Evolutionary conservation across 2,329 filamentous ascomycete species (phyloP), one percentile per base, ranked within the genome.

Genomic region (Trichoderma sp.): DNA sequence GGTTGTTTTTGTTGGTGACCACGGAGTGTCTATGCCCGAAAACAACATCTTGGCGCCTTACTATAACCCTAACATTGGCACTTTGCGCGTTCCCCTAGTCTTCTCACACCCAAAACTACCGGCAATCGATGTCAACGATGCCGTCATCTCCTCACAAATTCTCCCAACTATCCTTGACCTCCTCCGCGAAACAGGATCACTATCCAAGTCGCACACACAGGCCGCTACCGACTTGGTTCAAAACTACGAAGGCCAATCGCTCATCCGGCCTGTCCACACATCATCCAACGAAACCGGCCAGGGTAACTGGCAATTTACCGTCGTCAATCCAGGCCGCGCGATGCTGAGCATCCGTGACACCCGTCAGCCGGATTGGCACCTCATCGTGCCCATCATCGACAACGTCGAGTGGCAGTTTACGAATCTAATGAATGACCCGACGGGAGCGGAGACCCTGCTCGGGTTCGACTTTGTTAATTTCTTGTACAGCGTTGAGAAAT

Each of bases 231-330:
- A 80, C 34, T 75, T 81, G 9, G 70, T 77, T 3, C 72, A 76
- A 23, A 80, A 80, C 68, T 81, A 81, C 58, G 80, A 81, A 61
- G 80, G 80, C 3, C 78, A 81, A 59, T 81, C 79, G 4, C 75
- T 81, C 9, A 77, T 81, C 47, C 79, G 80, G 8, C 76, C 77
- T 0, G 74, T 78, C 23, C 75, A 74, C 63, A 75, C 71, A 1
- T 43, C 57, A 1, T 75, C 74, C 13, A 72, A 73, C 2, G 12
- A 65, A 34, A 72, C 72, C 1, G 74, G 76, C 3, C 73, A 76
- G 17, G 78, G 77, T 5, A 73, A 78, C 53, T 81, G 80, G 80
- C 79, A 81, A 20, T 80, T 80, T 28, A 79, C 78, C 3, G 76
- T 80, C 7, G 76, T 77, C 2, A 81, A 81, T 26, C 79, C 80